Percentiles rank a stretch among this genome's conserved stretches.
phyloP scores from a whole-genome alignment of 148 eudicot genomes.

The Spergularia marina region DNA sequence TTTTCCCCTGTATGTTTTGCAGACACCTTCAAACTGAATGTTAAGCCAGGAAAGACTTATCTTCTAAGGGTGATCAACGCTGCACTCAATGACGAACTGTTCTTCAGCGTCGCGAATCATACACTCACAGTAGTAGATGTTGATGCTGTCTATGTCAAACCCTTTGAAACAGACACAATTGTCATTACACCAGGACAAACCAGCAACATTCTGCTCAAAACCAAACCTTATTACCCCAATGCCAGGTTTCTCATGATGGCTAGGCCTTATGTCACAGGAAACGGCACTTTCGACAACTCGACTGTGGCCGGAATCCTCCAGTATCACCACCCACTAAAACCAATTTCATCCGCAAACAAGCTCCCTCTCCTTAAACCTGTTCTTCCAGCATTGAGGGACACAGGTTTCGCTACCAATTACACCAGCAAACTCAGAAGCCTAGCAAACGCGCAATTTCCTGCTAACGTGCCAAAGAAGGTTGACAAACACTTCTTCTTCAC shows the following conservation, averaged over 20 bases:
- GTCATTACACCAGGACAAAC: slow-evolving; percentile 56
- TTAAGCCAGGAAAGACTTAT: slow-evolving; percentile 45
- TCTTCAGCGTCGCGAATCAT: slow-evolving; percentile 56
- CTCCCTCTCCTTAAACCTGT: slow-evolving; percentile 36
- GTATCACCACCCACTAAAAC: slow-evolving; percentile 21
- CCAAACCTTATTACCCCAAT: slow-evolving; percentile 30
- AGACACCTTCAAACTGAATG: slow-evolving; percentile 54
- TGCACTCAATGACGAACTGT: slow-evolving; percentile 56
- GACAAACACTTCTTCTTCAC: slow-evolving; percentile 44
- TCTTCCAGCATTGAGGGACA: slow-evolving; percentile 38
- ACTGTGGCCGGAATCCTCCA: slow-evolving; percentile 48
- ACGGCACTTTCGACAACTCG: slow-evolving; percentile 49
- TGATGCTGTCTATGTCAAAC: slow-evolving; percentile 49
- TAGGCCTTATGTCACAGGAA: slow-evolving; percentile 44
- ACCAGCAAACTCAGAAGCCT: slow-evolving; percentile 38
- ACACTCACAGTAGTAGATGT: slow-evolving; percentile 47
- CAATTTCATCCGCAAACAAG: slow-evolving; percentile 9
- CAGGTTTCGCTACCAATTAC: slow-evolving; percentile 38
- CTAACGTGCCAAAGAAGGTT: slow-evolving; percentile 43
- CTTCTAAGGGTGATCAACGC: slow-evolving; percentile 49
- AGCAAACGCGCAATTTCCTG: slow-evolving; percentile 37
- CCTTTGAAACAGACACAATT: slow-evolving; percentile 41
- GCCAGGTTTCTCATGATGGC: slow-evolving; percentile 49
- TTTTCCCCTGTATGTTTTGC: not conserved
- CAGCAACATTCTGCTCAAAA: slow-evolving; percentile 40